Evolutionary conservation across 345 rosid genomes (phyloP), one percentile per base, ranked within the genome.

Genomic region (Anastatica hierochuntica): DNA sequence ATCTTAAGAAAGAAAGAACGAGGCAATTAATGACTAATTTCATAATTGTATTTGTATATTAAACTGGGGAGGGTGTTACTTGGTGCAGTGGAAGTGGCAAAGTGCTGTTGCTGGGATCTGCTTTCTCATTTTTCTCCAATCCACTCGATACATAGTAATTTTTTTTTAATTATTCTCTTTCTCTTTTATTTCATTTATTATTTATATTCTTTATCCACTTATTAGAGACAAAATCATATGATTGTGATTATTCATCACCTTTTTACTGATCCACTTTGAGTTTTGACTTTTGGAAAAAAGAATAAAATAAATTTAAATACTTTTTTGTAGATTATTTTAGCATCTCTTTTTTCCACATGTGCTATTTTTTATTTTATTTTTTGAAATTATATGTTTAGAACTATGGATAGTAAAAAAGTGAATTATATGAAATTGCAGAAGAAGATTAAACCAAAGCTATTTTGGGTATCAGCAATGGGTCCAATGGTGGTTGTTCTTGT

Each of bases 401-500:
- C n/a, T n/a, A n/a, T n/a, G 14, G 6, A 51, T 51, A 13, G 6
- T 21, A 23, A 19, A 23, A 23, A 23, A 6, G 6, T 3, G 6
- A 3, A 23, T 23, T 23, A 3, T 23, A 3, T 23, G 6, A 23
- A 23, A 23, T 47, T 59, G 35, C 78, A 90, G 97, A 80, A 59
- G 20, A 63, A 71, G 15, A 82, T 18, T 44, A 86, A 77, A 0
- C 92, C 98, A 40, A 90, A 73, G 61, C 72, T 86, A 23, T 90
- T 90, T 62, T 86, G 95, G 98, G 79, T 82, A 41, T 79, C 96
- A 6, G 95, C 96, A 9, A 71, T 86, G 62, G 78, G 85, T 64
- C 96, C 98, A 27, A 78, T 90, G 88, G 63, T 72, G 44, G 74
- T 77, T 0, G 94, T 90, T n/a, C 24, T 80, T 10, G 59, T 79